Conservation (phyloP, 169 alveolate species). For the Theileria equi region DNA sequence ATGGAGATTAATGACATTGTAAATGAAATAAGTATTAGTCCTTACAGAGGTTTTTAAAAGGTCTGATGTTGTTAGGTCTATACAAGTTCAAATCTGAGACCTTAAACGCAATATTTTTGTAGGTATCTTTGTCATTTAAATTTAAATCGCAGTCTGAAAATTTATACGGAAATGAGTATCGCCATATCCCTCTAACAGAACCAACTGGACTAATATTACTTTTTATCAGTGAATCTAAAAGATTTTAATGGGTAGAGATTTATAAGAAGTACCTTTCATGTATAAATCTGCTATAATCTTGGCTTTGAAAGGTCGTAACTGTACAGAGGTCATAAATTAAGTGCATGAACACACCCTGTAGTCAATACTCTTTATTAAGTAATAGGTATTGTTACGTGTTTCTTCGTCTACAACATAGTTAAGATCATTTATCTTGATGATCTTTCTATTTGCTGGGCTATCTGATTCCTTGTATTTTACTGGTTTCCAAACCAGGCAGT, state of each 20-base stretch:
- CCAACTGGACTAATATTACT: constrained; percentile 68
- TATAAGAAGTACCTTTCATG: constrained; percentile 29
- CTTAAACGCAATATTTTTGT: neutral
- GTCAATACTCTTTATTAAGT: constrained; percentile 50
- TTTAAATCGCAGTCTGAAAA: neutral
- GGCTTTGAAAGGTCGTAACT: constrained; percentile 72
- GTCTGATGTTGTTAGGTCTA: constrained; percentile 1
- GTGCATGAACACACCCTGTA: constrained; percentile 25
- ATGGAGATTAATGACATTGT: too few relatives aligned
- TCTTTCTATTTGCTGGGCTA: neutral
- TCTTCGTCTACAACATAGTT: constrained; percentile 20
- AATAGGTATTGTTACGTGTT: constrained; percentile 18
- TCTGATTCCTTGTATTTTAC: constrained; percentile 24
- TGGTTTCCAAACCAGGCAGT: constrained; percentile 68
- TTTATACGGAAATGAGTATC: constrained; percentile 61
- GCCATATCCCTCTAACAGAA: constrained; percentile 75
- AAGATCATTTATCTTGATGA: constrained; percentile 22
- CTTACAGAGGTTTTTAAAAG: neutral
- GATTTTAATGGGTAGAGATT: neutral
- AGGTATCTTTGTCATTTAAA: neutral
- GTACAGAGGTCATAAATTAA: neutral
- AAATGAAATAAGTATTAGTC: too few relatives aligned
- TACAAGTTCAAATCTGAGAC: neutral
- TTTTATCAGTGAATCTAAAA: constrained; percentile 36
- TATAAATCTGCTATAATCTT: constrained; percentile 68